phyloP scores from a whole-genome alignment of 805 yeast species.

The Starmerella sp. region DNA sequence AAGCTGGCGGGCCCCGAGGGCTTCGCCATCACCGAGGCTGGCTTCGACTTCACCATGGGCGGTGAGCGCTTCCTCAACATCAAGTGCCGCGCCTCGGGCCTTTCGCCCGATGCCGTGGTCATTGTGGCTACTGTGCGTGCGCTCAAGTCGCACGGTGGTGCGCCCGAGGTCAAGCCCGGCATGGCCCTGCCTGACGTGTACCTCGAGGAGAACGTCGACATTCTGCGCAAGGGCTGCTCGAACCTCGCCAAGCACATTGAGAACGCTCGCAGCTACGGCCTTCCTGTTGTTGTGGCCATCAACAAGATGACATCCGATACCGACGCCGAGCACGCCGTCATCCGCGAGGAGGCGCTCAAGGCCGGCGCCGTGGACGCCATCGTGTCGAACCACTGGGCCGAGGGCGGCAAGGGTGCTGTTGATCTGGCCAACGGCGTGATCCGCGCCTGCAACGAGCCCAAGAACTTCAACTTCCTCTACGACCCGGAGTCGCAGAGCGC shows the following conservation, averaged over 20 bases:
- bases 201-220: conserved; percentile 66
- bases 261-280: conserved; percentile 73
- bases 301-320: conserved; percentile 79
- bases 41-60: conserved; percentile 98
- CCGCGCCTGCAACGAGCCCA: conserved; percentile 39
- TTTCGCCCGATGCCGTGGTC: conserved; percentile 79
- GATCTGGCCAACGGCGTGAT: conserved; percentile 76
- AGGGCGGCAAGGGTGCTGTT: conserved; percentile 87
- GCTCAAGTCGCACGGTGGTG: conserved; percentile 95
- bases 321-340: conserved; percentile 64
- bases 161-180: conserved; percentile 93
- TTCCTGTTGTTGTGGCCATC: conserved; percentile 91
- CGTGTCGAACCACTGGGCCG: conserved; percentile 86
- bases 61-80: conserved; percentile 95
- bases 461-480: conserved; percentile 47
- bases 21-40: conserved; percentile 93
- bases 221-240: conserved; percentile 67
- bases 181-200: conserved; percentile 74
- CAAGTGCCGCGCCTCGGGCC: conserved; percentile 86
- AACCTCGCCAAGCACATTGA: conserved; percentile 83
- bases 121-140: conserved; percentile 95
- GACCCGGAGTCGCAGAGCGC: conserved; percentile 54
- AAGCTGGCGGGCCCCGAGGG: conserved; percentile 79
- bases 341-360: conserved; percentile 64
- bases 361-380: conserved; percentile 95